Conservation (phyloP, 768 basidiomycete species). For the Boletus huronensis region DNA sequence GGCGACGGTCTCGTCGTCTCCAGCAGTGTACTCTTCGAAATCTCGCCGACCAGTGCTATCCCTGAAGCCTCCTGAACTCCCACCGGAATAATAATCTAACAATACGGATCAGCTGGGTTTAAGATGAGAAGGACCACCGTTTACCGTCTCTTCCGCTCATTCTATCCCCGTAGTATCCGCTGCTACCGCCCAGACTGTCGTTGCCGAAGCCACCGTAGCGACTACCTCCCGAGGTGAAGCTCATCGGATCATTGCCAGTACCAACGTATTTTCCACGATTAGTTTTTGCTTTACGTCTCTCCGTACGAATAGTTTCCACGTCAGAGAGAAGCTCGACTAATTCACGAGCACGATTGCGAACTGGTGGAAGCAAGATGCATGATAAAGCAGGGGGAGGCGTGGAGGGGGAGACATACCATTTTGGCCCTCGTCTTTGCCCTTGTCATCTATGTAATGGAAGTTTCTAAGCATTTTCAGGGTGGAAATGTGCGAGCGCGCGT, state of each 20-base stretch:
- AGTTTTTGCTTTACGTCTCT: slow-evolving; percentile 87
- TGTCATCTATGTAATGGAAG: slow-evolving; percentile 98
- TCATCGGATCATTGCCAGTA: slow-evolving; percentile 75
- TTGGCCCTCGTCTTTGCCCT: slow-evolving; percentile 96
- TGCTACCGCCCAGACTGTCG: slow-evolving; percentile 40
- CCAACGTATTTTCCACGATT: slow-evolving; percentile 91
- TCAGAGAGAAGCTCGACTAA: slow-evolving; percentile 89
- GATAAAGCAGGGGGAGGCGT: neutral
- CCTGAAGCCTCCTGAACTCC: slow-evolving; percentile 55
- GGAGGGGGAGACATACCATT: slow-evolving; percentile 61
- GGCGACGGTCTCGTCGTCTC: slow-evolving; percentile 71
- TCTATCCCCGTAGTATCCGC: slow-evolving; percentile 44
- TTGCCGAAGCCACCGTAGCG: slow-evolving; percentile 71
- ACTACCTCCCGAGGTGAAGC: slow-evolving; percentile 55
- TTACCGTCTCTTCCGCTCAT: slow-evolving; percentile 40
- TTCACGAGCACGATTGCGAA: slow-evolving; percentile 91
- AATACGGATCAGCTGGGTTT: slow-evolving; percentile 6
- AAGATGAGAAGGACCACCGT: slow-evolving; percentile 6
- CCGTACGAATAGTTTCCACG: slow-evolving; percentile 83
- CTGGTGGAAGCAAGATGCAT: slow-evolving; percentile 40
- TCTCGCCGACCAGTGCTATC: slow-evolving; percentile 54
- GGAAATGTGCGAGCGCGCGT: slow-evolving; percentile 89
- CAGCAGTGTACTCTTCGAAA: slow-evolving; percentile 96
- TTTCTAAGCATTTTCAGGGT: slow-evolving; percentile 97
- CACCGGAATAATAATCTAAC: slow-evolving; percentile 37